Conservation (phyloP, 352 stramenopile genomes). For the Plasmopara muralis region DNA sequence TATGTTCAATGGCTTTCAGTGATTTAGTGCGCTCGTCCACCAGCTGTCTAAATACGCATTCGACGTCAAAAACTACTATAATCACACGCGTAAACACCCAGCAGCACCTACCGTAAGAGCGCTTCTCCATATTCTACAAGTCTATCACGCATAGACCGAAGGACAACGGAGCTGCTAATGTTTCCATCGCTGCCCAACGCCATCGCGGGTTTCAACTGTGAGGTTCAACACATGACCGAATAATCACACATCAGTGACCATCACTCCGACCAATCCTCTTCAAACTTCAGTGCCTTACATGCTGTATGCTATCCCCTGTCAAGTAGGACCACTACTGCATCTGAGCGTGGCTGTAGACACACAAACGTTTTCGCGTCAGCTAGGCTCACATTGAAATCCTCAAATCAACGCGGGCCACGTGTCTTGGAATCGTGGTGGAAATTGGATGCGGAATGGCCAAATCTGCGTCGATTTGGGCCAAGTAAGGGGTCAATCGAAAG, state of each 20-base stretch:
- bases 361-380: conserved; percentile 14
- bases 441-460: conserved; percentile 19
- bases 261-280: conserved; percentile 7
- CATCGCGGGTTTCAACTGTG: conserved; percentile 49
- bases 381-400: neutral
- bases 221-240: conserved; percentile 19
- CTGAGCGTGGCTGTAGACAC: conserved; percentile 16
- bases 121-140: conserved; percentile 71
- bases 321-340: conserved; percentile 26
- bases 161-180: conserved; percentile 32
- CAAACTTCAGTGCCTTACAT: conserved; percentile 12
- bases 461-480: conserved; percentile 16
- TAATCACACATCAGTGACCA: conserved; percentile 16
- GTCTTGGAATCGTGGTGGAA: conserved; percentile 8
- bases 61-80: conserved; percentile 6
- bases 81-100: conserved; percentile 1
- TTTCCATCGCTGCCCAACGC: conserved; percentile 34
- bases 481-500: conserved; percentile 14
- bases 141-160: conserved; percentile 47
- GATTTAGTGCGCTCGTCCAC: conserved; percentile 44
- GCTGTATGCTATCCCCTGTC: conserved; percentile 16
- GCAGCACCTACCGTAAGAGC: conserved; percentile 47
- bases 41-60: conserved; percentile 40
- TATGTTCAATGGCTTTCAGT: conserved; percentile 17
- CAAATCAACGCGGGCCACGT: conserved; percentile 9